Base-by-base conservation (phyloP, 495 filamentous ascomycete genomes). In the Hypoxylon perforatum region DNA sequence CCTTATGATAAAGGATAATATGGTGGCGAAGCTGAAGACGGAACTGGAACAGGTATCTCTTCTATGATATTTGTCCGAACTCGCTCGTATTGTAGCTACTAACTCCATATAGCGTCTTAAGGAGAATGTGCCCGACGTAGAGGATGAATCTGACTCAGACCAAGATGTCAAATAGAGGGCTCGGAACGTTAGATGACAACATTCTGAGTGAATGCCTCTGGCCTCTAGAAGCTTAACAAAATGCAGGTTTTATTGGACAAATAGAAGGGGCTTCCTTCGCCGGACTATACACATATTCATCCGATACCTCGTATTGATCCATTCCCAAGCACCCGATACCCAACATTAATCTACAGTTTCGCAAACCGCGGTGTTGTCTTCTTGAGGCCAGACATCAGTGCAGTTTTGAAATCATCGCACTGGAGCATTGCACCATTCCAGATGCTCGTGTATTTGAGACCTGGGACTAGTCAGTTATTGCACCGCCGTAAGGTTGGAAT, bases 401-500 rank as follows among this genome's bases (percentile, higher is more conserved):
- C 93, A 48, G 82, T 78, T 65, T 84, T 74, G 8, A 97, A 81
- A 83, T 99, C 95, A 53, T 81, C 80, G 5, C 91, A 90, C 82
- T 97, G 94, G 60, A 97, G 70, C 62, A 90, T 89, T 3, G 87
- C 90, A 55, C 85, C 81, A 70, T 99, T 99, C 95, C 94, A 97
- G 1, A 94, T 82, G 8, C 84, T 81, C 11, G 92, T 95, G 80
- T 97, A 97, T 49, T 86, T 84, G 72, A 99, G 78, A 21, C 90
- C 89, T 90, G 51, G 53, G 67, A n/a, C 42, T 48, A n/a, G 49
- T 50, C 59, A 67, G 58, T 48, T 63, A 53, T 47, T 3, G 12
- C 8, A 21, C 28, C 12, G 10, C 44, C 28, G 50, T 30, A 58
- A 22, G 22, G 30, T 58, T 15, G 17, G 50, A 44, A 45, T 15